These are phyloP conservation scores for Lindgomyces ingoldianus DNA, from an alignment of 495 filamentous ascomycete species.

Conservation along the genomic window DNA sequence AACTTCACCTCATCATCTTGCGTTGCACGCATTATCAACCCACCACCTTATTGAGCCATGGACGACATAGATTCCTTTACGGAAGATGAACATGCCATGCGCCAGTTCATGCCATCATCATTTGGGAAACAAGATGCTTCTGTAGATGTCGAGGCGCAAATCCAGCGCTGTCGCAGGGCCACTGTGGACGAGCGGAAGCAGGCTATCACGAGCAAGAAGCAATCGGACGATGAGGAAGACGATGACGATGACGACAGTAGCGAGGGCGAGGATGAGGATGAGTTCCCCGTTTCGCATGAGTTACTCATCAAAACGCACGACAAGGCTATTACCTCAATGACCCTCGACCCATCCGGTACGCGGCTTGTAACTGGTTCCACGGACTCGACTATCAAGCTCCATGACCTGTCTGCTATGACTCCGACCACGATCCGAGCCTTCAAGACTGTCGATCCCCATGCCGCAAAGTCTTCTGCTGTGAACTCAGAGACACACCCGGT, in stretches of 20 bases:
- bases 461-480: slow-evolving; percentile 69
- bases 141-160: slow-evolving; percentile 73
- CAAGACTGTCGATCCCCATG: slow-evolving; percentile 84
- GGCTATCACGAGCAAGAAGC: slow-evolving; percentile 3
- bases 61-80: slow-evolving; percentile 32
- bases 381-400: slow-evolving; percentile 87
- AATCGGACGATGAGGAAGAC: slow-evolving; percentile 24
- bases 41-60: slow-evolving; percentile 16
- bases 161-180: slow-evolving; percentile 71
- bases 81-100: slow-evolving; percentile 72
- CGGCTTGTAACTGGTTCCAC: slow-evolving; percentile 85
- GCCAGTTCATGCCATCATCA: slow-evolving; percentile 74
- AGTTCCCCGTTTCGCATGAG: slow-evolving; percentile 92
- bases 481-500: slow-evolving; percentile 83
- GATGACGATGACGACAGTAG: slow-evolving; percentile 54
- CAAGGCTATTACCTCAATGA: slow-evolving; percentile 77
- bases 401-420: slow-evolving; percentile 95
- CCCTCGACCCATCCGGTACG: slow-evolving; percentile 80
- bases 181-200: slow-evolving; percentile 39
- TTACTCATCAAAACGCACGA: slow-evolving; percentile 90
- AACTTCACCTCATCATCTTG: neutral
- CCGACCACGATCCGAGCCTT: slow-evolving; percentile 91
- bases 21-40: neutral
- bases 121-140: slow-evolving; percentile 82
- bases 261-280: slow-evolving; percentile 72